Evolutionary conservation across 352 stramenopile genomes (phyloP), one percentile per base, ranked within the genome.

Genomic region (Thraustotheca clavata): DNA sequence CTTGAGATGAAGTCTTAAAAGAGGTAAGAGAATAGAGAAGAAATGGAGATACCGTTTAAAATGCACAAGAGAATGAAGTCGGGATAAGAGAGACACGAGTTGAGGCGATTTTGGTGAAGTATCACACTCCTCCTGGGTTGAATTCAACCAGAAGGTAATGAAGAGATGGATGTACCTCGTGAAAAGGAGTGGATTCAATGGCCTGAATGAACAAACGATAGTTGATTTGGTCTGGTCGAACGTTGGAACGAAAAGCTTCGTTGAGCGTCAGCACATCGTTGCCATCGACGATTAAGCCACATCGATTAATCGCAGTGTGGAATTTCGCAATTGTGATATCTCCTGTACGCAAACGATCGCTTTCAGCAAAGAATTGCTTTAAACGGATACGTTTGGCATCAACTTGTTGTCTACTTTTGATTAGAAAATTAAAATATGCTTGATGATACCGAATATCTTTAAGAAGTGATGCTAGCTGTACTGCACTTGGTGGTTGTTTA

Each of bases 321-420:
- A 93, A 91, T 68, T 93, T 93, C 32, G 84, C 79, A 16, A 91
- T 59, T 4, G 82, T 88, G 72, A 93, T 88, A 62, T 91, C 84
- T 2, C 84, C 84, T 0, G 80, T 85, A 1, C 84, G 82, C 43
- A 93, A 62, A 31, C 90, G 90, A 68, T 91, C 84, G 11, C 81
- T 82, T 59, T 93, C 84, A 1, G 74, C 70, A 24, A 93, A 72
- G 49, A 93, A 93, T 50, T 93, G 82, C 68, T 91, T 93, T 61
- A 93, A 74, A 8, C 84, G 81, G 34, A 93, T 80, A 2, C 84
- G 82, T 38, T 84, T 85, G 9, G 72, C 46, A 36, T 69, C 79
- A 0, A 90, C 47, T 60, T 93, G 84, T 11, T 76, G 79, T 16
- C 57, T 65, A 40, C 41, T 48, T 4, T 26, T 14, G 43, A 9